Evolutionary conservation across 768 basidiomycete genomes (phyloP), one percentile per base, ranked within the genome.

Genomic region (Pleurotus ostreatus): DNA sequence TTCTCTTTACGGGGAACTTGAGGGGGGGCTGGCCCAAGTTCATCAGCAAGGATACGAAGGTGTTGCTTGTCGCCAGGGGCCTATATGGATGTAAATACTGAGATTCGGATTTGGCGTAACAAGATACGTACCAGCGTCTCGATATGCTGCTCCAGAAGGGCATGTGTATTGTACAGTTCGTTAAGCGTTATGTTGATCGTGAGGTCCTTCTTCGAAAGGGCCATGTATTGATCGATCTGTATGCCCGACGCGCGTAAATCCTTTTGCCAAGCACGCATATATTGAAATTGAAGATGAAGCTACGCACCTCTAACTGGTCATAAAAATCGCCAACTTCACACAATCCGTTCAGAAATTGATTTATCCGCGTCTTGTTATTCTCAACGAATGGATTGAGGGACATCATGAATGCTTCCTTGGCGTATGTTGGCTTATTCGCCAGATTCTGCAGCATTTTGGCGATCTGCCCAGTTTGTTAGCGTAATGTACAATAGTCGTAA

Each of bases 221-320:
- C 96, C 94, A 99, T 97, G 70, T 99, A 99, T 78, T 98, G 96
- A 72, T 99, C 96, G 86, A 98, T 94, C 96, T 96, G 61, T 4
- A 1, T 11, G 8, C 30, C 30, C 3, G 11, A n/a, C 11, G 3
- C 30, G 9, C 30, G 11, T 34, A 11, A 34, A 9, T 34, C 30
- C 3, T 1, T 9, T 11, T 8, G 30, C 30, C 30, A 56, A 15
- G 38, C 18, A 64, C 25, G n/a, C 48, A 26, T 57, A 52, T 23
- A 5, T 18, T 15, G 22, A 25, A 1, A 25, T 9, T 18, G 38
- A 49, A 23, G 4, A 23, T 23, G 16, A 30, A 45, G 0, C 34
- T 44, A 70, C 80, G 47, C 57, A 93, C 94, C 86, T 99, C 96
- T 40, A 99, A 79, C 12, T 94, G 93, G 62, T 99, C 96, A 71